phyloP scores from a whole-genome alignment of 2,329 filamentous ascomycete genomes.

The Ceratocystis smalleyi region DNA sequence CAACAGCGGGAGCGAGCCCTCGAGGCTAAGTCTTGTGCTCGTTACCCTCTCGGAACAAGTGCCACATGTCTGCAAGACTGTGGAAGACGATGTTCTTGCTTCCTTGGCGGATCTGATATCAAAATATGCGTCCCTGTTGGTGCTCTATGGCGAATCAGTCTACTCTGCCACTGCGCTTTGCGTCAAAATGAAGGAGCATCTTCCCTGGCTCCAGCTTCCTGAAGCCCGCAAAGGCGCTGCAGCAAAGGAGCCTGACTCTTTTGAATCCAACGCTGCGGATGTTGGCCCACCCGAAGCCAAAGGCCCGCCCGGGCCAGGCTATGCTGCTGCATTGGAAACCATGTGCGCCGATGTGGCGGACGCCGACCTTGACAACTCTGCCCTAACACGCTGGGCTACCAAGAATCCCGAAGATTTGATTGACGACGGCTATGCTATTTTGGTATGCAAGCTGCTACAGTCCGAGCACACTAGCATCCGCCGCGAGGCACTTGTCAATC shows the following conservation, averaged over 20 bases:
- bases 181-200: conserved; percentile 23
- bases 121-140: conserved; percentile 39
- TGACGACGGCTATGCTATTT: conserved; percentile 57
- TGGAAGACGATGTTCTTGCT: conserved; percentile 28
- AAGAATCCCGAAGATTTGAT: conserved; percentile 67
- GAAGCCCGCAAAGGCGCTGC: conserved; percentile 3
- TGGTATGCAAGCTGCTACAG: conserved; percentile 58
- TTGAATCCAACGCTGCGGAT: conserved; percentile 4
- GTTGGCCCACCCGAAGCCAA: background rate
- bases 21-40: conserved; percentile 43
- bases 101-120: conserved; percentile 44
- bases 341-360: conserved; percentile 7
- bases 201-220: conserved; percentile 19
- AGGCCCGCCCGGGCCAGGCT: background rate
- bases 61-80: conserved; percentile 46
- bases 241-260: background rate
- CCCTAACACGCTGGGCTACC: conserved; percentile 49
- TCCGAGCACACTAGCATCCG: conserved; percentile 63
- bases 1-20: conserved; percentile 20
- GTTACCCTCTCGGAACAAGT: conserved; percentile 64
- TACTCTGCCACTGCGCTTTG: conserved; percentile 22
- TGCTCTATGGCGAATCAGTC: conserved; percentile 33
- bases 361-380: conserved; percentile 34
- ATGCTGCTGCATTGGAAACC: conserved; percentile 3
- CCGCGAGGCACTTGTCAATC: conserved; percentile 56